Evolutionary conservation across 1,284 basidiomycete species (phyloP).

Genomic region (Austroboletus rostrupii): DNA sequence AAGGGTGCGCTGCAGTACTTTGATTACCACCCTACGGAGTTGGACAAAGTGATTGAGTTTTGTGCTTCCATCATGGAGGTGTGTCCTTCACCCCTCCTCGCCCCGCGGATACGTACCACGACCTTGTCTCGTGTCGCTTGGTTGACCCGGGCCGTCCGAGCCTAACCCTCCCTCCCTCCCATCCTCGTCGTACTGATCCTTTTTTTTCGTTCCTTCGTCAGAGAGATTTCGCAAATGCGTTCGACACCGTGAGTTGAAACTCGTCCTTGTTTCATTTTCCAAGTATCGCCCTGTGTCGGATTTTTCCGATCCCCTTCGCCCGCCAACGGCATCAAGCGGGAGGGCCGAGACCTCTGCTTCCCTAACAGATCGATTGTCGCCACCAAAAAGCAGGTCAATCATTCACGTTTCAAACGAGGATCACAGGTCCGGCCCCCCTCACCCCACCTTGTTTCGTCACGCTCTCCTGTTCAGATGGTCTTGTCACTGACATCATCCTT

Average conservation of each 20-base stretch:
- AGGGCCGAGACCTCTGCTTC: not conserved
- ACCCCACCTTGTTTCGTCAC: constrained; percentile 6
- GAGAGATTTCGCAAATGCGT: constrained; percentile 81
- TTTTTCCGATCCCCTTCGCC: constrained; percentile 6
- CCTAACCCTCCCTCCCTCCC: not conserved
- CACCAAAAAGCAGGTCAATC: not conserved
- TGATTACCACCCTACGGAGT: constrained; percentile 75
- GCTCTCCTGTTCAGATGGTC: not conserved
- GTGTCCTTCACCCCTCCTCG: constrained; percentile 2
- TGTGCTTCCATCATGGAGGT: constrained; percentile 82
- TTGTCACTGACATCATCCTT: not conserved
- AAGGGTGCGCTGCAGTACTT: constrained; percentile 80
- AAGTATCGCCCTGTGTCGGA: not conserved
- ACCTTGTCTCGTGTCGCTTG: not conserved
- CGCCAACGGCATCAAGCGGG: not conserved
- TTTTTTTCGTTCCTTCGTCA: constrained; percentile 28
- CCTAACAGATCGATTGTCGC: not conserved
- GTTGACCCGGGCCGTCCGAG: not conserved
- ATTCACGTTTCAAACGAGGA: not conserved
- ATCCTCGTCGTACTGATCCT: not conserved
- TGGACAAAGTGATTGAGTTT: constrained; percentile 72
- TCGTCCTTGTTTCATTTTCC: not conserved
- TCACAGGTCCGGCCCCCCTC: not conserved
- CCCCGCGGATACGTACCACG: not conserved
- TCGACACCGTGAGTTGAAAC: constrained; percentile 47